Evolutionary conservation across 768 basidiomycete genomes (phyloP).

Genomic region (Tricholoma flavovirens): DNA sequence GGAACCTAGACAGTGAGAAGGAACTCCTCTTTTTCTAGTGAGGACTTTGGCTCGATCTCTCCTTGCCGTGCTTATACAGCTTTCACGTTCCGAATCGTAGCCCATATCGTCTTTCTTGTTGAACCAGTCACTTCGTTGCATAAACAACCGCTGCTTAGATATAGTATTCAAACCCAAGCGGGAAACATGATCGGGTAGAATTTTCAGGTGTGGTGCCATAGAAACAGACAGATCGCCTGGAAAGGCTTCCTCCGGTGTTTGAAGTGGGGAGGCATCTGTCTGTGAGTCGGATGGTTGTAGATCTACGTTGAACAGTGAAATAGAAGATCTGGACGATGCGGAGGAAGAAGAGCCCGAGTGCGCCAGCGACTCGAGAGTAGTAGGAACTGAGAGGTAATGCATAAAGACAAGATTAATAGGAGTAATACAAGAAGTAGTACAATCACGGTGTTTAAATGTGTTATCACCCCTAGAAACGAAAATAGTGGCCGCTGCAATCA

Average conservation of each 20-base stretch:
- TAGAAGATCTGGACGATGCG: neutral
- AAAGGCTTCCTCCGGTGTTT: conserved; percentile 4
- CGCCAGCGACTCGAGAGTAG: conserved; percentile 12
- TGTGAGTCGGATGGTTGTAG: conserved; percentile 11
- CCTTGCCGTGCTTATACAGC: neutral
- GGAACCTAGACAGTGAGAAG: neutral
- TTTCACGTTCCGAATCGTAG: conserved; percentile 15
- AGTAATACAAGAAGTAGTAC: too few relatives aligned
- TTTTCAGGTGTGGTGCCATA: neutral
- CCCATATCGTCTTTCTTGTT: conserved; percentile 4
- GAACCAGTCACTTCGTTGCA: neutral
- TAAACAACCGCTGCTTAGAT: conserved; percentile 3
- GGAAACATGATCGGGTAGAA: neutral
- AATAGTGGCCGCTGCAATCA: neutral
- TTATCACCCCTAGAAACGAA: neutral
- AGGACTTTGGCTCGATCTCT: neutral
- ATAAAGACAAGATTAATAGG: too few relatives aligned
- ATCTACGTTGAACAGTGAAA: conserved; percentile 9
- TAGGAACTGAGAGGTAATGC: neutral
- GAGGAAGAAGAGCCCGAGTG: conserved; percentile 12
- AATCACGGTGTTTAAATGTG: too few relatives aligned
- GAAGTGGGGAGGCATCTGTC: conserved; percentile 12
- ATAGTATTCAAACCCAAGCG: neutral
- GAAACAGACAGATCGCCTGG: neutral
- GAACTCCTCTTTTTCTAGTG: neutral